Percentiles rank a stretch among this genome's conserved stretches.
These are phyloP conservation scores for Acacia melanoxylon DNA, from an alignment of 306 rosid species.

Conservation along the genomic window DNA sequence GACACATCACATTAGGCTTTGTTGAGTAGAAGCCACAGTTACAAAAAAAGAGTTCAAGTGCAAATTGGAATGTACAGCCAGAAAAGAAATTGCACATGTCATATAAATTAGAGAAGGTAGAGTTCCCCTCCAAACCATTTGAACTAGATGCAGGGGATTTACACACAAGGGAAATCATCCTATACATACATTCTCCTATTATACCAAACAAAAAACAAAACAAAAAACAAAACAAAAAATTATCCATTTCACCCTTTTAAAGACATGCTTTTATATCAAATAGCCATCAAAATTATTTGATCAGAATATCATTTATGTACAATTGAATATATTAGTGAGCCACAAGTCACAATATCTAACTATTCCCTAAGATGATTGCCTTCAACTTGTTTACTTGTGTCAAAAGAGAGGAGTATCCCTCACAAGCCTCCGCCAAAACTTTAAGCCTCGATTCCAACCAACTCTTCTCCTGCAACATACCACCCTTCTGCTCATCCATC, in stretches of 20 bases:
- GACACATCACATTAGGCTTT: too few relatives aligned
- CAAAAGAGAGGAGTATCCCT: conserved; percentile 73
- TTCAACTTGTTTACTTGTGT: conserved; percentile 55
- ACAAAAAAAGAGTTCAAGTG: too few relatives aligned
- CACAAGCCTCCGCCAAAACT: conserved; percentile 69
- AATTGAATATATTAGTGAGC: not conserved
- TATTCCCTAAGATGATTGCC: conserved; percentile 34
- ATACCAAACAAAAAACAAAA: not conserved
- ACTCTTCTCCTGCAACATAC: conserved; percentile 24
- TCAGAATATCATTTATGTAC: conserved; percentile 22
- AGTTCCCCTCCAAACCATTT: not conserved
- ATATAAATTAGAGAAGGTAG: not conserved
- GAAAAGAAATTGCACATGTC: not conserved
- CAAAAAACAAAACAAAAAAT: not conserved
- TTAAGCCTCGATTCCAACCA: conserved; percentile 55
- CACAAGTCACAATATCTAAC: conserved; percentile 6
- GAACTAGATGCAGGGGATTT: not conserved
- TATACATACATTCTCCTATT: not conserved
- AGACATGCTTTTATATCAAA: not conserved
- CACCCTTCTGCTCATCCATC: conserved; percentile 25
- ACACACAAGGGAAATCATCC: not conserved
- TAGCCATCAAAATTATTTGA: not conserved
- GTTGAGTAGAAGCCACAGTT: too few relatives aligned
- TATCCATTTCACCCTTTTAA: not conserved
- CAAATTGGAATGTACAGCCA: too few relatives aligned